Evolutionary conservation across 1,284 basidiomycete species (phyloP), one percentile per base, ranked within the genome.

Genomic region (Moniliophthora roreri): DNA sequence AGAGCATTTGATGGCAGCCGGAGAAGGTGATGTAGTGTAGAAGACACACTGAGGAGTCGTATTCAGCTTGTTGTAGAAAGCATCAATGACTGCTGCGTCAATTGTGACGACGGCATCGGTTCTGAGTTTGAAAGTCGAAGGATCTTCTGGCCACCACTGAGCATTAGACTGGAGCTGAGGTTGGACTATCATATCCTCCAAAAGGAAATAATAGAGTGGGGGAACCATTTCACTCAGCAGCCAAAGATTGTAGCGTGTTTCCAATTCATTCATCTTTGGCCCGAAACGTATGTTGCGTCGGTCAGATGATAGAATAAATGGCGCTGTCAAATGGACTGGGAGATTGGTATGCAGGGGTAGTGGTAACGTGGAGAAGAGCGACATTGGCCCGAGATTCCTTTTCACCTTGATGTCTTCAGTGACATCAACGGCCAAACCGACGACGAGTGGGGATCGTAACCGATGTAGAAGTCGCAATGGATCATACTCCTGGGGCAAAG

Each of bases 161-260:
- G 52, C 55, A 11, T 54, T 50, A 4, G 53, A 46, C n/a, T 52
- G 45, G 13, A 50, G 51, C 1, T 47, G n/a, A 16, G 68, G 58
- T 23, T 24, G 41, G 8, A 42, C 7, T 10, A 21, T 23, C 40
- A 70, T 58, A 3, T 60, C 48, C 24, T 70, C 70, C 13, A 78
- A 57, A 16, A 75, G 61, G 23, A 57, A 66, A 5, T 69, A 46
- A 50, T 76, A 79, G 0, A 78, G 51, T 0, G 61, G 61, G 3
- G 76, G 73, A 5, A 75, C 53, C 10, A 66, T 48, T 1, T 62
- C 51, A 1, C 64, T 57, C 0, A 79, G 63, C 3, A 80, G 60
- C 75, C 75, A 79, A 11, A 53, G 60, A 52, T 80, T 79, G 57
- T 72, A 79, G 6, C 53, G 42, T 1, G 72, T 67, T 51, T 75